Evolutionary conservation across 208 protist species (phyloP), one percentile per base, ranked within the genome.

Genomic region (Phytomonas francai): DNA sequence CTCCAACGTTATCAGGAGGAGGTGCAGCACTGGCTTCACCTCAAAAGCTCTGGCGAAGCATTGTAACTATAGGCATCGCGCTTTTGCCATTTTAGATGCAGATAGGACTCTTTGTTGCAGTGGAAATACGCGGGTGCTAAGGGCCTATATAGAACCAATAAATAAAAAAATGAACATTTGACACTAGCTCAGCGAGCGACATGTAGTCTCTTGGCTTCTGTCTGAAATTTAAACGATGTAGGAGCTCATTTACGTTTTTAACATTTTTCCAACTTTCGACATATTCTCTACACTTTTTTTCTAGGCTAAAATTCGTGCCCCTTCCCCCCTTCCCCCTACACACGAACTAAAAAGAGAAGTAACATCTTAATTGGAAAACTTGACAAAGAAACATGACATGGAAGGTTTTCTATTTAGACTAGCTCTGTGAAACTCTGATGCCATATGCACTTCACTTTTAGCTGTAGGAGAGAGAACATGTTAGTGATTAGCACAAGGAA

Each of bases 1-100:
- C 45, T 88, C 19, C 76, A 84, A 63, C 79, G 78, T 0, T 87
- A 89, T 66, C 76, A 85, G 39, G 68, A 54, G 45, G 71, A 80
- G 16, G 57, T 80, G 27, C 69, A 76, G 11, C 36, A 67, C 29
- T 54, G 11, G 45, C 45, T 54, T 54, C 45, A 54, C 19, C 39
- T 45, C 8, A 33, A 60, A 71, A 28, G 67, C 67, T 25, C 32
- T 42, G 30, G 30, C 28, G 8, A 68, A 68, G 34, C 8, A n/a
- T 25, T 19, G 39, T 7, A 25, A 19, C 19, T 25, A 25, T 54
- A 54, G 19, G 16, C 45, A 22, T 54, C 45, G 6, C 22, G 45
- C 16, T 54, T 25, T 54, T 54, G 45, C 19, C 5, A 54, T 54
- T 3, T 54, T 54, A 54, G 45, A 54, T 19, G 45, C 25, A 54